Percentiles rank a stretch among this genome's conserved stretches.
These are phyloP conservation scores for Talaromyces wortmannii DNA, from an alignment of 495 filamentous ascomycete genomes.

Conservation along the genomic window DNA sequence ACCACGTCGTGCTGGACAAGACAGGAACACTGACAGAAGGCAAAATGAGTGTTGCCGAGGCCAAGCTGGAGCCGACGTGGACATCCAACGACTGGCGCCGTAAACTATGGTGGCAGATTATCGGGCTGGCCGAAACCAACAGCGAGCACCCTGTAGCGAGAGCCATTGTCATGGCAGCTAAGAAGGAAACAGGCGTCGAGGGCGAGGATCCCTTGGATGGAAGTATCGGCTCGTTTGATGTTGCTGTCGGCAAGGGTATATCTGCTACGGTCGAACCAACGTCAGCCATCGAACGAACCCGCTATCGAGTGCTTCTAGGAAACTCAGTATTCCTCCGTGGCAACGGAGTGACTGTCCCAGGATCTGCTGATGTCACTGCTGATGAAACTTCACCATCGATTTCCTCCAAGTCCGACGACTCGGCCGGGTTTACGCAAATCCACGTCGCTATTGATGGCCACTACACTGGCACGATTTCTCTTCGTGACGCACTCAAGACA, in stretches of 20 bases:
- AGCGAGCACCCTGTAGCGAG: conserved; percentile 94
- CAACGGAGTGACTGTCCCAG: conserved; percentile 59
- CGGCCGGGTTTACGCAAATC: conserved; percentile 75
- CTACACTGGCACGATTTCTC: conserved; percentile 74
- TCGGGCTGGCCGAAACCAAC: conserved; percentile 87
- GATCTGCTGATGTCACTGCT: conserved; percentile 45
- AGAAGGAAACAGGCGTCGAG: conserved; percentile 62
- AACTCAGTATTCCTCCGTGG: conserved; percentile 71
- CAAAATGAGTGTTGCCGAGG: conserved; percentile 82
- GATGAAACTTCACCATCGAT: conserved; percentile 10
- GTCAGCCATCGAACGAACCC: conserved; percentile 51
- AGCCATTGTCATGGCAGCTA: conserved; percentile 69
- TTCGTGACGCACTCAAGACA: conserved; percentile 86
- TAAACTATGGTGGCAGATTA: conserved; percentile 86
- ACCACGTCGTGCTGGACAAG: conserved; percentile 96
- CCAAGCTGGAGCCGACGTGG: conserved; percentile 62
- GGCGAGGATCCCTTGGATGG: conserved; percentile 73
- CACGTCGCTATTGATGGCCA: conserved; percentile 78
- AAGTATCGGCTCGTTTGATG: conserved; percentile 72
- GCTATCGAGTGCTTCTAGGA: conserved; percentile 76
- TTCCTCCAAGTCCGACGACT: conserved; percentile 18
- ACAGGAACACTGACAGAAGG: conserved; percentile 93
- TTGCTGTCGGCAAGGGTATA: conserved; percentile 79
- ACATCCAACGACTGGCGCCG: conserved; percentile 57
- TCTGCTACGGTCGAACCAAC: conserved; percentile 74